A percentile compares a stretch with the other conserved stretches of the same genome.
Evolutionary conservation across 257 asterid species (phyloP).

Genomic region (Verbascum thapsus): DNA sequence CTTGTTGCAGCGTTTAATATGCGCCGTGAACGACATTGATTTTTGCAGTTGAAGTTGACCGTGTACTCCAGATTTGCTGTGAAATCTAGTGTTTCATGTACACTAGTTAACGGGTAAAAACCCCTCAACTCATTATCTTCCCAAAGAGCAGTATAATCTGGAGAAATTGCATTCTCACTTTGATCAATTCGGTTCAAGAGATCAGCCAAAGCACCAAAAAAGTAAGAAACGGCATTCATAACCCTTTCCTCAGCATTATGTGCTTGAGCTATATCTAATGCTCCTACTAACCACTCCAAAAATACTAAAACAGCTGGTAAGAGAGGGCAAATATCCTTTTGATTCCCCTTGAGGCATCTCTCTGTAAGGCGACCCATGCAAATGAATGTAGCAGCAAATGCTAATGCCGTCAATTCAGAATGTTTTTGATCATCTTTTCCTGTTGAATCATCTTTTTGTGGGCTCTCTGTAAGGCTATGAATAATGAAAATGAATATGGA

Average conservation of each 20-base stretch:
- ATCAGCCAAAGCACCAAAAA: slow-evolving; percentile 52
- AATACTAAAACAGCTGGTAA: slow-evolving; percentile 72
- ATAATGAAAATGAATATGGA: slow-evolving; percentile 67
- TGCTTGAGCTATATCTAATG: slow-evolving; percentile 44
- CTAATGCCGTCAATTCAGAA: slow-evolving; percentile 44
- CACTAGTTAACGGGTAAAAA: slow-evolving; percentile 53
- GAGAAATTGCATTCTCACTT: slow-evolving; percentile 25
- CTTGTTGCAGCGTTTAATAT: slow-evolving; percentile 47
- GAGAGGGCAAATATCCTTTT: slow-evolving; percentile 48
- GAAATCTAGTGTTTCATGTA: slow-evolving; percentile 62
- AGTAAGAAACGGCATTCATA: slow-evolving; percentile 57
- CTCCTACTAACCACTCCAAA: slow-evolving; percentile 72
- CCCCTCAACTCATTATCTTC: slow-evolving; percentile 92
- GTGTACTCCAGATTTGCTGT: slow-evolving; percentile 41
- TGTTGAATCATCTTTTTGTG: slow-evolving; percentile 40
- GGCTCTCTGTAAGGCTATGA: slow-evolving; percentile 45
- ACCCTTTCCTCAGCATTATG: slow-evolving; percentile 56
- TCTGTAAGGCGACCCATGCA: slow-evolving; percentile 69
- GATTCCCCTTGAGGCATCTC: slow-evolving; percentile 51
- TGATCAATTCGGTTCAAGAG: slow-evolving; percentile 51
- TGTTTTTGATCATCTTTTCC: slow-evolving; percentile 37
- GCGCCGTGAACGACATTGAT: slow-evolving; percentile 46
- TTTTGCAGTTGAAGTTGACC: slow-evolving; percentile 32
- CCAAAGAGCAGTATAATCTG: slow-evolving; percentile 64
- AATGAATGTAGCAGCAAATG: slow-evolving; percentile 60